phyloP scores from a whole-genome alignment of 1,139 yeast species.

The Scheffersomyces segobiensis region DNA sequence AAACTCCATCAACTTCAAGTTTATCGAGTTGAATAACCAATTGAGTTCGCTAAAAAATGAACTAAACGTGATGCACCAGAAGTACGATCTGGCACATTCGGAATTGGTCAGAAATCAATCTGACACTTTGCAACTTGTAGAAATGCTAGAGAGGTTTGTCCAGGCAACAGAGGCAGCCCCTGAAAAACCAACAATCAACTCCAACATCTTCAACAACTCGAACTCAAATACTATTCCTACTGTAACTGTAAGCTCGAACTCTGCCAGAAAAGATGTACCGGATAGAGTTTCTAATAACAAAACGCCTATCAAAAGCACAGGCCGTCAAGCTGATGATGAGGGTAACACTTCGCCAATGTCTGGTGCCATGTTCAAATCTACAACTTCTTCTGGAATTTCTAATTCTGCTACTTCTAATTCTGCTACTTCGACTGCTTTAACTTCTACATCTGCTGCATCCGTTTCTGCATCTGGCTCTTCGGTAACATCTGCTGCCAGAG shows the following conservation, averaged over 20 bases:
- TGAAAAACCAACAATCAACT: conserved; percentile 10
- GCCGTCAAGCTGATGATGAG: conserved; percentile 8
- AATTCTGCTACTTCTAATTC: conserved; percentile 2
- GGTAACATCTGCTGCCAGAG: not conserved
- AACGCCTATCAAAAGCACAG: conserved; percentile 11
- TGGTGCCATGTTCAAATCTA: conserved; percentile 3
- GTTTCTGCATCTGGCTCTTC: not conserved
- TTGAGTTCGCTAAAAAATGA: conserved; percentile 37
- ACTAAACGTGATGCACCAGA: conserved; percentile 35
- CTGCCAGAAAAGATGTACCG: conserved; percentile 1
- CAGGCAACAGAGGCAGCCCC: conserved; percentile 1
- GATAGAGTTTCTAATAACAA: conserved; percentile 6
- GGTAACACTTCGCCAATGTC: conserved; percentile 17
- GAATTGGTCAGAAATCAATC: conserved; percentile 48
- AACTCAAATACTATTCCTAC: not conserved
- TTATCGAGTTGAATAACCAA: conserved; percentile 43
- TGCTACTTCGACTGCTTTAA: conserved; percentile 2
- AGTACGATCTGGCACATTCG: conserved; percentile 46
- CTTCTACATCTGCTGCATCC: not conserved
- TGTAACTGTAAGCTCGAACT: not conserved
- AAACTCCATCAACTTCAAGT: conserved; percentile 27
- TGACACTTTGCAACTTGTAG: conserved; percentile 52
- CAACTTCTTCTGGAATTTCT: not conserved
- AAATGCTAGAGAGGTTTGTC: conserved; percentile 38
- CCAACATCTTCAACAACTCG: conserved; percentile 10